Evolutionary conservation across 257 asterid species (phyloP), one percentile per base, ranked within the genome.

Genomic region (Leonotis leonurus): DNA sequence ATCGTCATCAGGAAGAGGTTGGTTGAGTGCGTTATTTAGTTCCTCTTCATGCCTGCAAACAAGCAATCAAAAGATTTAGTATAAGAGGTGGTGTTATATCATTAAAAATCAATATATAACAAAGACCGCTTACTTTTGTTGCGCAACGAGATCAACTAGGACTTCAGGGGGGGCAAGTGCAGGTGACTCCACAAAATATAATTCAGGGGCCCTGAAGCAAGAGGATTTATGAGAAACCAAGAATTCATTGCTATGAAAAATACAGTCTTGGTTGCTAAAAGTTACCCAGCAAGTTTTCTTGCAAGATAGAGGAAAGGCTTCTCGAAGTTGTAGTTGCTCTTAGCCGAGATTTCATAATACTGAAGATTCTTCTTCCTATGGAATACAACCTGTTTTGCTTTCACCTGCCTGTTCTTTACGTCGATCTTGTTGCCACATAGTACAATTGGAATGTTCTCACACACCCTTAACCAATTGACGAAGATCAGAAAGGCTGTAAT

Each of bases 1-100:
- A 54, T 85, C 95, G 0, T 87, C 95, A 37, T 87, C 95, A 0
- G 96, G 94, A 50, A 88, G 90, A 17, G 96, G 96, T 73, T 81
- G 94, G 33, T 49, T 68, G 14, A 83, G 82, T 2, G 94, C 94
- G 53, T 50, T 65, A 1, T 33, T 58, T n/a, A 88, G 85, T 75
- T 88, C 94, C 0, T 76, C 84, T 68, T 88, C 96, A 46, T 85
- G 94, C 73, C 95, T 87, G 68, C 33, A 66, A 59, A 60, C 12
- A 24, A 44, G 24, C 12, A 44, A 44, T 18, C 49, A 43, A 13
- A 14, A 16, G n/a, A n/a, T n/a, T n/a, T n/a, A n/a, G n/a, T n/a
- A n/a, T n/a, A n/a, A n/a, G n/a, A n/a, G n/a, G n/a, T n/a, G n/a
- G n/a, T n/a, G n/a, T n/a, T n/a, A n/a, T n/a, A n/a, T n/a, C n/a